Percentiles rank a stretch among this genome's conserved stretches.
phyloP scores from a whole-genome alignment of 2,329 filamentous ascomycete species.

The Cadophora malorum region DNA sequence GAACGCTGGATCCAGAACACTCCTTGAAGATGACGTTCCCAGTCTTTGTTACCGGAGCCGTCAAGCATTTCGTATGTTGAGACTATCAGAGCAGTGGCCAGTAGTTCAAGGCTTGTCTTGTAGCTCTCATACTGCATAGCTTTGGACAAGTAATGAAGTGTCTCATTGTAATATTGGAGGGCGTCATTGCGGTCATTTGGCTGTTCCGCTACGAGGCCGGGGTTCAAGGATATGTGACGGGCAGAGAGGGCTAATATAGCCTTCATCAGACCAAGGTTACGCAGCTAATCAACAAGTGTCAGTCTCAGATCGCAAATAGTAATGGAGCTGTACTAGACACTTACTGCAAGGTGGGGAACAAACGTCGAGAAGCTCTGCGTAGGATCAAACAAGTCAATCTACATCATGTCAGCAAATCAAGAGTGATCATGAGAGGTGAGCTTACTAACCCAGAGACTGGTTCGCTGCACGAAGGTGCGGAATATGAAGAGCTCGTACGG shows the following conservation, averaged over 20 bases:
- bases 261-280: constrained; percentile 62
- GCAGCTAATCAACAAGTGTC: constrained; percentile 47
- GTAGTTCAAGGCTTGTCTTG: constrained; percentile 61
- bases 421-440: neutral
- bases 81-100: constrained; percentile 64
- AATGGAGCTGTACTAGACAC: neutral
- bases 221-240: constrained; percentile 53
- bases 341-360: constrained; percentile 45
- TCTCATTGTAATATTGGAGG: constrained; percentile 66
- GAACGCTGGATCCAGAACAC: constrained; percentile 72
- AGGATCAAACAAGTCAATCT: constrained; percentile 47
- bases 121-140: constrained; percentile 65
- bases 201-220: constrained; percentile 32
- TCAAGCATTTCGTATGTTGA: constrained; percentile 73
- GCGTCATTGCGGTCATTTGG: constrained; percentile 48
- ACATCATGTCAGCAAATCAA: neutral
- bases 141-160: constrained; percentile 64
- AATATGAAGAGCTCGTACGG: constrained; percentile 38
- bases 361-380: constrained; percentile 45
- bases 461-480: constrained; percentile 37
- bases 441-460: constrained; percentile 38
- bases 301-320: constrained; percentile 19
- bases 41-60: constrained; percentile 54
- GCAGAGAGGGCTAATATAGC: constrained; percentile 62
- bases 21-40: constrained; percentile 68